Conservation (phyloP, 495 filamentous ascomycete species). For the Penicillium steckii region DNA sequence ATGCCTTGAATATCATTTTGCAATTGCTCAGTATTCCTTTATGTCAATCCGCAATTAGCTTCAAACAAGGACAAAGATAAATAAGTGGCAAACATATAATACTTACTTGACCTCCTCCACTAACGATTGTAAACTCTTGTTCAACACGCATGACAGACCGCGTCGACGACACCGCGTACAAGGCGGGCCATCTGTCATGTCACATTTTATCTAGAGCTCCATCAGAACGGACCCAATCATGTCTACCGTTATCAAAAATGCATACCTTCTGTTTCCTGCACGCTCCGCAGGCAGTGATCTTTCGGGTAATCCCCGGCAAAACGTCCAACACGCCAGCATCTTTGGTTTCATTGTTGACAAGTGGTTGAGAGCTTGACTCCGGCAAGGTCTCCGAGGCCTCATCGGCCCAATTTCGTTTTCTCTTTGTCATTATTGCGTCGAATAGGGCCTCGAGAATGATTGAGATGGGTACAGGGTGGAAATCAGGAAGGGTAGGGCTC, state of each 20-base stretch:
- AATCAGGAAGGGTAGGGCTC: neutral
- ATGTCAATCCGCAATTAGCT: too few species aligned
- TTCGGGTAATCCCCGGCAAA: conserved; percentile 41
- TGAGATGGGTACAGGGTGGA: neutral
- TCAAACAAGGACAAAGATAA: neutral
- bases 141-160: conserved; percentile 40
- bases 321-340: conserved; percentile 17
- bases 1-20: conserved; percentile 15
- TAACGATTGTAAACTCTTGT: conserved; percentile 45
- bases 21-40: conserved; percentile 23
- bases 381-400: conserved; percentile 17
- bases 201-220: conserved; percentile 41
- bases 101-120: conserved; percentile 35
- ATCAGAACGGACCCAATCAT: conserved; percentile 8
- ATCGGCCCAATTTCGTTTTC: conserved; percentile 16
- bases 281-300: conserved; percentile 46
- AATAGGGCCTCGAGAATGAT: neutral
- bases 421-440: conserved; percentile 8
- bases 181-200: conserved; percentile 38
- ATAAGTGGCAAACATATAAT: neutral
- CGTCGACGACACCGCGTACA: conserved; percentile 40
- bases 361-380: conserved; percentile 5
- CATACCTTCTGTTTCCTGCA: conserved; percentile 45
- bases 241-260: neutral
- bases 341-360: conserved; percentile 1